Evolutionary conservation across 2,329 filamentous ascomycete species (phyloP).

Genomic region (Colletotrichum camelliae): DNA sequence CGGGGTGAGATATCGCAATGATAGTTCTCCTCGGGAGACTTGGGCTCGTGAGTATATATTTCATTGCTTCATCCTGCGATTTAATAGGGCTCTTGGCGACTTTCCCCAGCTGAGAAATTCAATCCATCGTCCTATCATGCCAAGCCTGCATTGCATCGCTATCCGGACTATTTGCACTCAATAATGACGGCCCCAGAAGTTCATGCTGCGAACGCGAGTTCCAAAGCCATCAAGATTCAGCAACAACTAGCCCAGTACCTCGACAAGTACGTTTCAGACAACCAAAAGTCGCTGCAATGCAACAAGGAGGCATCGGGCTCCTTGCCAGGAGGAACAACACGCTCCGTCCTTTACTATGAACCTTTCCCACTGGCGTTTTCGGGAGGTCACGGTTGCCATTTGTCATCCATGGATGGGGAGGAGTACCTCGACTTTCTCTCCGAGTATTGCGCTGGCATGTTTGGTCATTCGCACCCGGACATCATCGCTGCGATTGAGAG

Average conservation of each 20-base stretch:
- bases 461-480: slow-evolving; percentile 65
- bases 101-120: background rate
- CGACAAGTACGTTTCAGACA: slow-evolving; percentile 24
- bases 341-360: slow-evolving; percentile 46
- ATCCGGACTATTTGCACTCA: background rate
- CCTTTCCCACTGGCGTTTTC: slow-evolving; percentile 50
- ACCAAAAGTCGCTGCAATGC: slow-evolving; percentile 42
- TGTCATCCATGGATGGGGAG: slow-evolving; percentile 47
- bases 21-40: background rate
- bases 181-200: background rate
- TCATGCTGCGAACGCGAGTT: too few relatives aligned
- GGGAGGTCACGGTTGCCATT: slow-evolving; percentile 37
- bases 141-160: background rate
- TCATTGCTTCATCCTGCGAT: background rate
- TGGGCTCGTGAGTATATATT: background rate
- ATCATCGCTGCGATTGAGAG: slow-evolving; percentile 54
- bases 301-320: slow-evolving; percentile 39
- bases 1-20: background rate
- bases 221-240: background rate
- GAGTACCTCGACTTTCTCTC: slow-evolving; percentile 65
- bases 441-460: slow-evolving; percentile 70
- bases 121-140: background rate
- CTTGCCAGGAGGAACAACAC: slow-evolving; percentile 53
- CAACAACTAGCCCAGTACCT: background rate
- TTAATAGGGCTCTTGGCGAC: background rate